Evolutionary conservation across 768 basidiomycete genomes (phyloP), one percentile per base, ranked within the genome.

Genomic region (Rhodotorula sphaerocarpa): DNA sequence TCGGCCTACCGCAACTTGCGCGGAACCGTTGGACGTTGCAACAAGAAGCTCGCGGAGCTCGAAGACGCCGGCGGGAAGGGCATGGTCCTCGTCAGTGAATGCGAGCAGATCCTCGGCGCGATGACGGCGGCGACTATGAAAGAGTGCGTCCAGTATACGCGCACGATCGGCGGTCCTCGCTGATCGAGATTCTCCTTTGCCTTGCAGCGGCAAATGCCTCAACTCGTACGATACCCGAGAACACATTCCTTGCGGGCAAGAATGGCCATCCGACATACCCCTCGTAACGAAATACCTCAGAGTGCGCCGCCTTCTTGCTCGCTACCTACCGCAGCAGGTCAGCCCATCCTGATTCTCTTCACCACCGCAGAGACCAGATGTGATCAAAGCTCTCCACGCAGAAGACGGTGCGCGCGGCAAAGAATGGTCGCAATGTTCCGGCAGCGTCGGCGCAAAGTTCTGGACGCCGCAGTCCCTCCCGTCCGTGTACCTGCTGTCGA

Each of bases 161-260:
- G n/a, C n/a, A n/a, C 10, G 16, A 25, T 15, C n/a, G 50, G 15
- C 39, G 20, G 10, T 21, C n/a, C n/a, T n/a, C n/a, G n/a, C n/a
- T n/a, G n/a, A n/a, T n/a, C n/a, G n/a, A n/a, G n/a, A n/a, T n/a
- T n/a, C n/a, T n/a, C n/a, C n/a, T 33, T 51, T 55, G 6, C 14
- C 50, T 30, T 47, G 5, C 42, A 63, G 57, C 23, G 75, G 80
- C 28, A 83, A 83, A 75, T 99, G 95, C 73, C 77, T 92, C 61
- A 99, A 99, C 73, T 82, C 93, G 31, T 99, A 99, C 70, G 95
- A 99, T 72, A 84, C 87, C 52, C 92, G 96, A 72, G 80, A 80
- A 18, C 77, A 74, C 41, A 92, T 91, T 21, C 84, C 83, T 1
- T 99, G 95, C 75, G 95, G 93, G 3, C 86, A 91, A 86, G 92